Evolutionary conservation across 1,284 basidiomycete species (phyloP).

Genomic region (Pholiota adiposa): DNA sequence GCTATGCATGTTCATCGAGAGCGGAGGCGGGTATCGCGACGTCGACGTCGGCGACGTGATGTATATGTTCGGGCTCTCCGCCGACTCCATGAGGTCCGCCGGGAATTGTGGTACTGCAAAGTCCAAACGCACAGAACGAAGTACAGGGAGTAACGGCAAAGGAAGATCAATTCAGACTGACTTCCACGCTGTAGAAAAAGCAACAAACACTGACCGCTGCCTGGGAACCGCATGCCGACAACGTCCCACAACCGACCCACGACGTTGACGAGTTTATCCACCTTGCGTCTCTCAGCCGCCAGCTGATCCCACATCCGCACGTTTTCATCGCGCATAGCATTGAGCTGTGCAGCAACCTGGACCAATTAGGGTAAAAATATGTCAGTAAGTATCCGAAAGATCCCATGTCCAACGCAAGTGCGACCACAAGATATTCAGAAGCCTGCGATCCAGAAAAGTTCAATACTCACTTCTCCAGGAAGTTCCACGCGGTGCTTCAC

Average conservation of each 20-base stretch:
- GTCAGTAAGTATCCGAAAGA: constrained; percentile 24
- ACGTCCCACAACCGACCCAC: constrained; percentile 61
- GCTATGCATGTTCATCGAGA: constrained; percentile 41
- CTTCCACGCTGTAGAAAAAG: constrained; percentile 12
- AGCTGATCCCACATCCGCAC: constrained; percentile 59
- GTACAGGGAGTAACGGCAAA: not conserved
- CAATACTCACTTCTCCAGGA: constrained; percentile 66
- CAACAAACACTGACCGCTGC: constrained; percentile 45
- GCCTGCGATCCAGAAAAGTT: not conserved
- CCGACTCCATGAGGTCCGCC: constrained; percentile 57
- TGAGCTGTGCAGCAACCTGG: constrained; percentile 64
- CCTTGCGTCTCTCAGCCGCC: constrained; percentile 53
- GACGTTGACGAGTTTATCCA: constrained; percentile 50
- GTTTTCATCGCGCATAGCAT: constrained; percentile 72
- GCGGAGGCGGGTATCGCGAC: constrained; percentile 39
- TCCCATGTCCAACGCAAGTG: not conserved
- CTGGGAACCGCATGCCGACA: constrained; percentile 55
- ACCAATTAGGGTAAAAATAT: constrained; percentile 13
- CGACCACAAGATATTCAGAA: not conserved
- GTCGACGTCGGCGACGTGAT: constrained; percentile 64
- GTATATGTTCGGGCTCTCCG: constrained; percentile 68
- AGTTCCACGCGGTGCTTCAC: constrained; percentile 74
- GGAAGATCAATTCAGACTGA: constrained; percentile 9
- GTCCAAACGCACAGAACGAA: not conserved
- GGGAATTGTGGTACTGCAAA: constrained; percentile 64